Evolutionary conservation across 2,329 filamentous ascomycete genomes (phyloP).

Genomic region (Penicillium thymicola): DNA sequence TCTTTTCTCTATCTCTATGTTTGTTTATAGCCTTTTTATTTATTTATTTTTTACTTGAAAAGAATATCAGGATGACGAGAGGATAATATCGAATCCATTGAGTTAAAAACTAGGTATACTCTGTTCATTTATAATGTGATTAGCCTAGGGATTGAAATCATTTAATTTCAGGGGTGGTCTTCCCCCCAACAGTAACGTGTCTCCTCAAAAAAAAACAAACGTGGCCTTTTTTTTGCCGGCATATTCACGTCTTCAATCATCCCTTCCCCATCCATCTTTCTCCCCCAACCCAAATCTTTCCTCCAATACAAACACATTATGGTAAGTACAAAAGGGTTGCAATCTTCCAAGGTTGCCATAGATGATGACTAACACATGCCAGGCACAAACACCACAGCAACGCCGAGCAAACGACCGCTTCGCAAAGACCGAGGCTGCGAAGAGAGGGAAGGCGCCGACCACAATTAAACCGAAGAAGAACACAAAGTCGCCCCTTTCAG

Average conservation of each 20-base stretch:
- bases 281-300: not conserved
- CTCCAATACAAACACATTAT: not conserved
- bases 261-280: not conserved
- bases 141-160: not conserved
- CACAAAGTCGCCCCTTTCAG: slow-evolving; percentile 54
- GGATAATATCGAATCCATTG: not conserved
- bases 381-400: slow-evolving; percentile 66
- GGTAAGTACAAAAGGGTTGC: not conserved
- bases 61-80: too few species aligned
- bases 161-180: not conserved
- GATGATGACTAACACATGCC: not conserved
- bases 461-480: slow-evolving; percentile 48
- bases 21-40: not conserved
- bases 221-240: slow-evolving; percentile 14
- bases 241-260: not conserved
- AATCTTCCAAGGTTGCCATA: not conserved
- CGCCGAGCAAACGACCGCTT: slow-evolving; percentile 61
- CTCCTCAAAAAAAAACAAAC: slow-evolving; percentile 7
- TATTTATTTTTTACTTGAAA: too few species aligned
- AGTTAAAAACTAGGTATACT: not conserved
- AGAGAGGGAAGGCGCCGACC: slow-evolving; percentile 55
- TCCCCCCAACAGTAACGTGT: not conserved
- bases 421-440: slow-evolving; percentile 57
- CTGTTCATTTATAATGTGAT: too few species aligned
- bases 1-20: not conserved